Evolutionary conservation across 257 asterid species (phyloP).

Genomic region (Mentha longifolia): DNA sequence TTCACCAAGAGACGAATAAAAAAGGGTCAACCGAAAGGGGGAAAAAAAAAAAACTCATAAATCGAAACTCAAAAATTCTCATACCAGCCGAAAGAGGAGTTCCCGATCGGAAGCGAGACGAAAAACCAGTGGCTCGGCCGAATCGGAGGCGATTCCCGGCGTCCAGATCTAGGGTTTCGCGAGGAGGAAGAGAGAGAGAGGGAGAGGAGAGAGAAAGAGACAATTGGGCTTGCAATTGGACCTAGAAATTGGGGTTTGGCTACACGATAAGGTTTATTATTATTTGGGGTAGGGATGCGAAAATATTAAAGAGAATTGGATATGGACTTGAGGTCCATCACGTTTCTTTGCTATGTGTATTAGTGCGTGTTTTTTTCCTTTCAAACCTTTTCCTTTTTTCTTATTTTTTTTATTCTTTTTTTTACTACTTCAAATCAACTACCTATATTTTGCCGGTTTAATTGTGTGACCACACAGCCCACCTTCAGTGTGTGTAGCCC

Average conservation of each 20-base stretch:
- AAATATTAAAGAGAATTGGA: slow-evolving; percentile 62
- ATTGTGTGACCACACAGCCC: slow-evolving; percentile 48
- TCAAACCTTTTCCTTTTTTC: not conserved
- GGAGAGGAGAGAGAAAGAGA: slow-evolving; percentile 52
- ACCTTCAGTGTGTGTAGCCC: slow-evolving; percentile 51
- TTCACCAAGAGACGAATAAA: not conserved
- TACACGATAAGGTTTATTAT: slow-evolving; percentile 53
- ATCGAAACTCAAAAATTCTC: not conserved
- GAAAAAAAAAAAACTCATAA: slow-evolving; percentile 4
- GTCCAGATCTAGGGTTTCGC: slow-evolving; percentile 70
- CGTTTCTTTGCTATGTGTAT: slow-evolving; percentile 35
- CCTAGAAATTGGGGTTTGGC: slow-evolving; percentile 49
- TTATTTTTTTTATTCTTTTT: not conserved
- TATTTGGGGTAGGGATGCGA: slow-evolving; percentile 33
- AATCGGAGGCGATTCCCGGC: slow-evolving; percentile 46
- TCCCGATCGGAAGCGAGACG: slow-evolving; percentile 28
- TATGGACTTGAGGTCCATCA: slow-evolving; percentile 87
- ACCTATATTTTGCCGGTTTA: slow-evolving; percentile 27
- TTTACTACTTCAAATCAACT: not conserved
- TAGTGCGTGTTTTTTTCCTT: slow-evolving; percentile 34
- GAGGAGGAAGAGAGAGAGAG: slow-evolving; percentile 35
- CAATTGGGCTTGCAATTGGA: slow-evolving; percentile 91
- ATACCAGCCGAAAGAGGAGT: slow-evolving; percentile 26
- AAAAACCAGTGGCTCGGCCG: slow-evolving; percentile 9
- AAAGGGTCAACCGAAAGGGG: not conserved